These are phyloP conservation scores for Colletotrichum tofieldiae DNA, from an alignment of 2,329 filamentous ascomycete species.

Conservation along the genomic window DNA sequence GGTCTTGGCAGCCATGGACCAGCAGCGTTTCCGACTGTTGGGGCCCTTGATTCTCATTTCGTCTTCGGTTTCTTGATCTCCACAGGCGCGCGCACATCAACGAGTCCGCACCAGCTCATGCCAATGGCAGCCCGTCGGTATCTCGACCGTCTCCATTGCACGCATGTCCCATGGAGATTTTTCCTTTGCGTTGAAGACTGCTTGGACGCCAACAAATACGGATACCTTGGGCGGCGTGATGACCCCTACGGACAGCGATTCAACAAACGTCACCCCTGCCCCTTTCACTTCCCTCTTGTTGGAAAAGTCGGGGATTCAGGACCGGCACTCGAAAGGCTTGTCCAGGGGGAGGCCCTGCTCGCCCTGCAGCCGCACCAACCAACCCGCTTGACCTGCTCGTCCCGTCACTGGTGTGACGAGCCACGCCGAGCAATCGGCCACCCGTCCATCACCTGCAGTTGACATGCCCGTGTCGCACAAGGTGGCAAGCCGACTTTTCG, in stretches of 20 bases:
- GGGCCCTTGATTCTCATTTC: slow-evolving; percentile 29
- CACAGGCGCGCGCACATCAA: slow-evolving; percentile 24
- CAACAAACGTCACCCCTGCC: background rate
- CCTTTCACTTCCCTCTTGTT: slow-evolving; percentile 30
- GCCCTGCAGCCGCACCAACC: slow-evolving; percentile 38
- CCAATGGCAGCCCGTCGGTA: background rate
- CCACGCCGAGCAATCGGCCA: slow-evolving; percentile 17
- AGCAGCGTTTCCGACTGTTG: slow-evolving; percentile 11
- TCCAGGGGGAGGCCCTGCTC: slow-evolving; percentile 26
- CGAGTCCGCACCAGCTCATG: slow-evolving; percentile 8
- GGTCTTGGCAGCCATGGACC: slow-evolving; percentile 37
- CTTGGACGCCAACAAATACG: background rate
- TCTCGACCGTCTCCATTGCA: background rate
- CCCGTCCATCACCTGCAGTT: slow-evolving; percentile 20
- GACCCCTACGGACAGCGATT: background rate
- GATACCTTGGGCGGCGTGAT: background rate
- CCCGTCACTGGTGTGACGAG: slow-evolving; percentile 37
- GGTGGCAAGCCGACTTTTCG: slow-evolving; percentile 13
- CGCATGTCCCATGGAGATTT: background rate
- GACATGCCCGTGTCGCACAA: slow-evolving; percentile 28
- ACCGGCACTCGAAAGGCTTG: slow-evolving; percentile 36
- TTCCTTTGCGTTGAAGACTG: background rate
- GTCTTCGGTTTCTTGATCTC: slow-evolving; percentile 27
- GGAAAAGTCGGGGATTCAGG: slow-evolving; percentile 34
- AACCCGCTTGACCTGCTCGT: slow-evolving; percentile 32